Base-by-base conservation (phyloP, 176 grass and related monocot species). In the Chrysopogon serrulatus region DNA sequence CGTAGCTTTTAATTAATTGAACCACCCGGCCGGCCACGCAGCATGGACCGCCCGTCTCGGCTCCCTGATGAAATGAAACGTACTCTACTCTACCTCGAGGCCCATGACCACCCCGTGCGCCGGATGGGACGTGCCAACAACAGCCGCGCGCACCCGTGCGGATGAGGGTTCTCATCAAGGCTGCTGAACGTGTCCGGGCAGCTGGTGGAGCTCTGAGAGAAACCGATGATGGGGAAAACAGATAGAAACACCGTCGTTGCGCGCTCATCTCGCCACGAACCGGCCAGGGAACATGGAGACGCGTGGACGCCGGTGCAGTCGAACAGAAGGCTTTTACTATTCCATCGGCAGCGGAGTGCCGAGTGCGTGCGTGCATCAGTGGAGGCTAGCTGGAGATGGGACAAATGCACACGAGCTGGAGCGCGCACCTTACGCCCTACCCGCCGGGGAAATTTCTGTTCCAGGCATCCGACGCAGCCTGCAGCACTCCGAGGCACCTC, bases 11-110 rank as follows among this genome's bases (percentile, higher is more conserved):
- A n/a, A n/a, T n/a, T 26, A 28, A 44, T 34, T 2, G 13, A 19
- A 21, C 66, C 21, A 41, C 11, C 21, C 28, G 63, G 6, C 57
- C 45, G 45, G 86, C 80, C 71, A 8, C 41, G 65, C 18, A 11
- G 86, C 74, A 83, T 82, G 73, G 72, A 11, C 69, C 12, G 69
- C 36, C 40, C 28, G 30, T 78, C 41, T 43, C 21, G 66, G 19
- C 76, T 21, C 18, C 33, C 60, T 2, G 76, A 65, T 23, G 40
- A 32, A 47, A 30, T n/a, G 27, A n/a, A n/a, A n/a, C n/a, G n/a
- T n/a, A n/a, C n/a, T n/a, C n/a, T n/a, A n/a, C n/a, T n/a, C n/a
- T 30, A 65, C 60, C 59, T 65, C 39, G 76, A 33, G 17, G 11
- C 37, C 26, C 41, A 47, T 31, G n/a, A 18, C 33, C 21, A 6